These are phyloP conservation scores for Pleurotus tuber-regium DNA, from an alignment of 768 basidiomycete species.

Conservation along the genomic window DNA sequence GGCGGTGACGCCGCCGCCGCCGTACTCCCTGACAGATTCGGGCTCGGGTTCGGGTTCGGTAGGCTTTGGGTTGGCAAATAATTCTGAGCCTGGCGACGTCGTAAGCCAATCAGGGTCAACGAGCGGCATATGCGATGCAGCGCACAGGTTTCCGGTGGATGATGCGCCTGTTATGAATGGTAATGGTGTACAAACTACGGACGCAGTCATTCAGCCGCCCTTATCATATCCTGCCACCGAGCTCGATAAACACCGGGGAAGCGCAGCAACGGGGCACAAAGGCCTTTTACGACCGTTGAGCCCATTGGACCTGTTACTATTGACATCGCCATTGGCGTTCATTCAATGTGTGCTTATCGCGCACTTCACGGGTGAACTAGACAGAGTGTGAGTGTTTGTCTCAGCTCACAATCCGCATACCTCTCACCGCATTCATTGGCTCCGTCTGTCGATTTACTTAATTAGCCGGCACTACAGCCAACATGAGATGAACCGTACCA, in stretches of 20 bases:
- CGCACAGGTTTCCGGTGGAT: no score
- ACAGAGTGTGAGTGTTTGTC: constrained; percentile 35
- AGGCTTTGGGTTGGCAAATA: constrained; percentile 12
- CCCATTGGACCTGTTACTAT: constrained; percentile 74
- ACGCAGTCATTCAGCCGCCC: no score
- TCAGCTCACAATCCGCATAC: constrained; percentile 26
- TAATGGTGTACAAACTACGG: no score
- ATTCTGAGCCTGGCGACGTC: background rate
- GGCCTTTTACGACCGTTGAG: constrained; percentile 63
- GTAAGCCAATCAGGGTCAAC: background rate
- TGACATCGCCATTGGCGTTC: constrained; percentile 80
- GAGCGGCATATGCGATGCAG: no score
- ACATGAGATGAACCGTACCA: constrained; percentile 34
- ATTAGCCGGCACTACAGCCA: constrained; percentile 27
- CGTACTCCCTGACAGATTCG: constrained; percentile 7
- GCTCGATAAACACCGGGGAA: no score
- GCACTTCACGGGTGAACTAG: constrained; percentile 77
- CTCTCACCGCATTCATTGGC: constrained; percentile 10
- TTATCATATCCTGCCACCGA: no score
- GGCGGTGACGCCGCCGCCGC: constrained; percentile 5
- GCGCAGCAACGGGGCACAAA: constrained; percentile 24
- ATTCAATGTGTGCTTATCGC: constrained; percentile 82
- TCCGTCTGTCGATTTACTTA: no score
- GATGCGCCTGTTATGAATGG: no score
- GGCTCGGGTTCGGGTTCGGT: constrained; percentile 14